Evolutionary conservation across 495 filamentous ascomycete species (phyloP).

Genomic region (Aspergillus affinis): DNA sequence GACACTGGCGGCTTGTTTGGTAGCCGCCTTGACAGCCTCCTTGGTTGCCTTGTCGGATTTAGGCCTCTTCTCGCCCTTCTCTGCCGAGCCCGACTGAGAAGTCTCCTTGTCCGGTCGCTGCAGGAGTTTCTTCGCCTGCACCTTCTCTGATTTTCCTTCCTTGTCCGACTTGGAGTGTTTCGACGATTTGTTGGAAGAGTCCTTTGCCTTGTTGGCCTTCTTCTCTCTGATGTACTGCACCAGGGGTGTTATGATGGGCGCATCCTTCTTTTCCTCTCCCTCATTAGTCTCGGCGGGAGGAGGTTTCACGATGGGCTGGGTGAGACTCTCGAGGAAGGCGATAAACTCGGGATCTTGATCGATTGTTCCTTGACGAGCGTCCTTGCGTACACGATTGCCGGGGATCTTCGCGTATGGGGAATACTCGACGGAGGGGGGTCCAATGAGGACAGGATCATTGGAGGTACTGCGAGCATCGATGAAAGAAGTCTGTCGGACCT

Average conservation of each 20-base stretch:
- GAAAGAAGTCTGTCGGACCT: constrained; percentile 63
- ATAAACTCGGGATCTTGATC: constrained; percentile 96
- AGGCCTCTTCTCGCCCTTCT: constrained; percentile 54
- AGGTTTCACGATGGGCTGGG: constrained; percentile 66
- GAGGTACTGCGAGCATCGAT: constrained; percentile 70
- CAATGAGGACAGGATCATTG: constrained; percentile 65
- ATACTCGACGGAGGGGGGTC: constrained; percentile 76
- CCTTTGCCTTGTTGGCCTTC: constrained; percentile 84
- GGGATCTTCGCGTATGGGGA: constrained; percentile 80
- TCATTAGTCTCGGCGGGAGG: constrained; percentile 52
- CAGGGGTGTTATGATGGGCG: constrained; percentile 78
- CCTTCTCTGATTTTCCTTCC: constrained; percentile 57
- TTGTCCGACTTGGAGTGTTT: constrained; percentile 62
- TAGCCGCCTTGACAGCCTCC: constrained; percentile 79
- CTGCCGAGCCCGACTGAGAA: constrained; percentile 27
- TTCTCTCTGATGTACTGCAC: constrained; percentile 89
- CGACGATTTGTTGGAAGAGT: constrained; percentile 52
- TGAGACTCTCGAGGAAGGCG: constrained; percentile 82
- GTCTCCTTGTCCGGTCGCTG: constrained; percentile 47
- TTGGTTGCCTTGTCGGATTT: constrained; percentile 63
- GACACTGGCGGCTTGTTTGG: constrained; percentile 53
- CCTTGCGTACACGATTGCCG: constrained; percentile 64
- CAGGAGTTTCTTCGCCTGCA: constrained; percentile 49
- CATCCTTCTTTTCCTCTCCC: constrained; percentile 56
- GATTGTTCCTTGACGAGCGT: constrained; percentile 88